Conservation (phyloP, 116 monocot species). For the Zostera marina region DNA sequence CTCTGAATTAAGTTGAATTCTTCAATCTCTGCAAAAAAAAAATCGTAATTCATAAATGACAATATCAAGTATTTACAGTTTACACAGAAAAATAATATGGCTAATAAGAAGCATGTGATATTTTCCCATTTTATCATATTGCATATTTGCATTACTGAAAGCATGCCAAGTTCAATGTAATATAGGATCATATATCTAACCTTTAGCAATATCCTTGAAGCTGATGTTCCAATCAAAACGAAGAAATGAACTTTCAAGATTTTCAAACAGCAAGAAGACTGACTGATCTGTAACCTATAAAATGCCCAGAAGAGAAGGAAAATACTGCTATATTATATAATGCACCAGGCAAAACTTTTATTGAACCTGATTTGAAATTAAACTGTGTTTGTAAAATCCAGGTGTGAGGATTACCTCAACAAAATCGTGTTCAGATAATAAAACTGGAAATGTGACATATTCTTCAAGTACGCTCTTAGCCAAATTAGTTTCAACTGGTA, state of each 20-base stretch:
- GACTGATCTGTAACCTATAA: constrained; percentile 5
- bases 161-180: background rate
- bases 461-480: constrained; percentile 7
- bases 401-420: constrained; percentile 5
- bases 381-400: background rate
- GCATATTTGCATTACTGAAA: too few relatives aligned
- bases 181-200: background rate
- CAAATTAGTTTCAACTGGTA: constrained; percentile 2
- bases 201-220: constrained; percentile 1
- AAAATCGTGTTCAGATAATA: constrained; percentile 7
- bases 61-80: background rate
- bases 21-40: constrained; percentile 5
- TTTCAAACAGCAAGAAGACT: constrained; percentile 6
- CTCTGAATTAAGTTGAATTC: background rate
- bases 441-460: constrained; percentile 12
- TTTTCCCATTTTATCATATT: background rate
- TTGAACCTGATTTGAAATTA: background rate
- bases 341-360: too few relatives aligned
- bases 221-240: constrained; percentile 3
- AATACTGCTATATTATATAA: too few relatives aligned
- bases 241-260: background rate
- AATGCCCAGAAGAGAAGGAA: background rate
- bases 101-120: background rate
- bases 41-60: background rate
- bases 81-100: background rate